A percentile compares a stretch with the other conserved stretches of the same genome.
phyloP scores from a whole-genome alignment of 139 green algal genomes.

The Chloropicon primus region DNA sequence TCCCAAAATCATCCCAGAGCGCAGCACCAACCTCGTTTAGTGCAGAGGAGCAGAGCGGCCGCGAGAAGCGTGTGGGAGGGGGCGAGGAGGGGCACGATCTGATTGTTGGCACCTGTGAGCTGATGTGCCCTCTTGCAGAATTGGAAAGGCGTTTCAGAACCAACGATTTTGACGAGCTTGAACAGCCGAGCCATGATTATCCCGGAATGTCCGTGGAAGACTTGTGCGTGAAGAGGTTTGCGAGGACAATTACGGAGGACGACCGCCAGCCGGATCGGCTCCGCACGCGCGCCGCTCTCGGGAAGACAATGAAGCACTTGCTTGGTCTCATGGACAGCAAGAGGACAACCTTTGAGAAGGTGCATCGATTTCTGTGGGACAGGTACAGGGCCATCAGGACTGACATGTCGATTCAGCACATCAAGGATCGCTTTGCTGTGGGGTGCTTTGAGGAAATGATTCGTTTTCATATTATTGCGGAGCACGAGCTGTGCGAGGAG shows the following conservation, averaged over 20 bases:
- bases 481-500: constrained; percentile 52
- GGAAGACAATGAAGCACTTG: constrained; percentile 56
- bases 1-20: not conserved
- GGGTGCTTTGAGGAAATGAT: constrained; percentile 41
- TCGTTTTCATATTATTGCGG: constrained; percentile 55
- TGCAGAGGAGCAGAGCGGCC: no score
- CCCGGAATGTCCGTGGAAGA: constrained; percentile 20
- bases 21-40: no score
- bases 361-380: constrained; percentile 81
- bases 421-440: constrained; percentile 36
- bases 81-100: not conserved
- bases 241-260: constrained; percentile 24
- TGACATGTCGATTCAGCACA: constrained; percentile 56
- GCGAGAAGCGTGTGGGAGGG: no score
- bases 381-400: constrained; percentile 58
- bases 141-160: constrained; percentile 26
- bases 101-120: constrained; percentile 35
- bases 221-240: constrained; percentile 59
- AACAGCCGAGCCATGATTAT: constrained; percentile 31
- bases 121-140: constrained; percentile 55
- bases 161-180: constrained; percentile 49
- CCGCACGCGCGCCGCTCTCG: constrained; percentile 46
- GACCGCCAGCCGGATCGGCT: constrained; percentile 35
- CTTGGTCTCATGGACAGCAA: constrained; percentile 38
- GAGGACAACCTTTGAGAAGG: constrained; percentile 12